phyloP scores from a whole-genome alignment of 805 yeast species.

The Trichomonascus vanleenenianus region DNA sequence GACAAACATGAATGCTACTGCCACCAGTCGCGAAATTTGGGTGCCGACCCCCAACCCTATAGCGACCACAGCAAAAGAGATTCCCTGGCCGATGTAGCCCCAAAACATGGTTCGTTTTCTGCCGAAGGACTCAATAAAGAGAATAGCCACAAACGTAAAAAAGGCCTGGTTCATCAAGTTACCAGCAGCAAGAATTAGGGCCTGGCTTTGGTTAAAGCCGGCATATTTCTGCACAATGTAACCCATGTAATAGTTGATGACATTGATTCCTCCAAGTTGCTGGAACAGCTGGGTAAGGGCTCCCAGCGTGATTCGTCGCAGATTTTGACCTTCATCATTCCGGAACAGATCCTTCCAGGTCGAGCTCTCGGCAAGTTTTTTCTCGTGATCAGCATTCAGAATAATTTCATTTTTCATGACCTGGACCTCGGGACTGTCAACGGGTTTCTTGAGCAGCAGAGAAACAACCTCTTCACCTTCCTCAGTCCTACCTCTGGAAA shows the following conservation, averaged over 20 bases:
- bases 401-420: slow-evolving; percentile 15
- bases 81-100: slow-evolving; percentile 45
- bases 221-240: slow-evolving; percentile 18
- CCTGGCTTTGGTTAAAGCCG: slow-evolving; percentile 9
- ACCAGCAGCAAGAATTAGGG: slow-evolving; percentile 15
- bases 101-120: slow-evolving; percentile 52
- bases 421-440: no score
- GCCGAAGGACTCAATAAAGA: slow-evolving; percentile 40
- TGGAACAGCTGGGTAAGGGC: slow-evolving; percentile 47
- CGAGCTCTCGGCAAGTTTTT: slow-evolving; percentile 9
- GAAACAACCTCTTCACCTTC: no score
- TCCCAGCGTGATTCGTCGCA: slow-evolving; percentile 54
- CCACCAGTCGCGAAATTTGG: slow-evolving; percentile 19
- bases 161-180: slow-evolving; percentile 21
- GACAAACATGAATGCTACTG: no score
- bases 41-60: slow-evolving; percentile 16
- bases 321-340: slow-evolving; percentile 51
- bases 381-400: no score
- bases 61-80: slow-evolving; percentile 22
- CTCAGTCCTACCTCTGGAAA: no score
- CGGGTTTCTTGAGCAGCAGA: no score
- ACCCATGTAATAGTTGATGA: slow-evolving; percentile 20
- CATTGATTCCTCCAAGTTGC: slow-evolving; percentile 27
- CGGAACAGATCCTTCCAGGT: slow-evolving; percentile 19
- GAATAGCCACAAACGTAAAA: slow-evolving; percentile 17